Conservation (phyloP, 2,329 filamentous ascomycete genomes). For the Lecanicillium sp. region DNA sequence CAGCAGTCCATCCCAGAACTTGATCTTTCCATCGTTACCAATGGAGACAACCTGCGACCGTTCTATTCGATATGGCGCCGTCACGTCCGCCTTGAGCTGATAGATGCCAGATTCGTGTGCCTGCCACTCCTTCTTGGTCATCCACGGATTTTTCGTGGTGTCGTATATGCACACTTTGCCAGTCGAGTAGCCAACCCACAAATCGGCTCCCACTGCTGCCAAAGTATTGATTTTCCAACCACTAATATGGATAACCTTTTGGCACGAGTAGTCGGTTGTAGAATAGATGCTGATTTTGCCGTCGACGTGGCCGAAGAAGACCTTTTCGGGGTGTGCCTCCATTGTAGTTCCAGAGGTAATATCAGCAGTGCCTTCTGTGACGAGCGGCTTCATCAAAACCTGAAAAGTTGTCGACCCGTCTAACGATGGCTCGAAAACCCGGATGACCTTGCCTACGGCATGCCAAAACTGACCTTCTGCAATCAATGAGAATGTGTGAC, state of each 20-base stretch:
- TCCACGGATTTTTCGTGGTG: conserved; percentile 74
- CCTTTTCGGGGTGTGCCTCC: conserved; percentile 66
- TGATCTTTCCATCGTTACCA: conserved; percentile 78
- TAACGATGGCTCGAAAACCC: conserved; percentile 70
- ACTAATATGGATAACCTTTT: conserved; percentile 79
- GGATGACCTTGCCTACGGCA: conserved; percentile 78
- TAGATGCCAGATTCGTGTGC: conserved; percentile 81
- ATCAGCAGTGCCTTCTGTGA: conserved; percentile 70
- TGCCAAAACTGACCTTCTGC: conserved; percentile 84
- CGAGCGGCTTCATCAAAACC: conserved; percentile 64
- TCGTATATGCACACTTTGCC: conserved; percentile 94
- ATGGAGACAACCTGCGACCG: conserved; percentile 79
- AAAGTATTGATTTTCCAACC: conserved; percentile 92
- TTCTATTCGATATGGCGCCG: conserved; percentile 79
- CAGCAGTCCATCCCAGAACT: conserved; percentile 86
- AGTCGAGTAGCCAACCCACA: conserved; percentile 94
- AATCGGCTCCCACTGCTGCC: conserved; percentile 68
- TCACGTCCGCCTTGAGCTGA: conserved; percentile 69
- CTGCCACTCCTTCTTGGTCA: conserved; percentile 88
- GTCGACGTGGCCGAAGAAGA: conserved; percentile 88
- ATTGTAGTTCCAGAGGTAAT: conserved; percentile 78
- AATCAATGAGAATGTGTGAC: conserved; percentile 83
- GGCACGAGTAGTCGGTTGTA: conserved; percentile 64
- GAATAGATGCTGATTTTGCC: conserved; percentile 95
- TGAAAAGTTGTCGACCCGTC: conserved; percentile 67